These are phyloP conservation scores for Allomyces arbusculus DNA, from an alignment of 192 early-diverging fungal genomes.

Conservation along the genomic window DNA sequence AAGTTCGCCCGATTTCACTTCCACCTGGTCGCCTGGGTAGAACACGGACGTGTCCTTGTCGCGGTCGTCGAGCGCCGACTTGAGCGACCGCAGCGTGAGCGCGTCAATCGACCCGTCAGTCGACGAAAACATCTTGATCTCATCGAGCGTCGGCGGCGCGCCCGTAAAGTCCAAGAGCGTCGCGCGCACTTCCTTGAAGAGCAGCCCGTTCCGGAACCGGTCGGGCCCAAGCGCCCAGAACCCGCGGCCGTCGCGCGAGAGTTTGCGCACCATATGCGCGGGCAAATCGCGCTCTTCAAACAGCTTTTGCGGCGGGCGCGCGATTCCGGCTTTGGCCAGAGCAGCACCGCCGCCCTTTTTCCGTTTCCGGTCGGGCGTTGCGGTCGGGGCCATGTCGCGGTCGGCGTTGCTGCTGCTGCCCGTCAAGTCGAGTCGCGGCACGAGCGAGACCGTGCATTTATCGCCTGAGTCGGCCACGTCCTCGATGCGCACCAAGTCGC, in stretches of 20 bases:
- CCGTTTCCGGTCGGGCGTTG: not conserved
- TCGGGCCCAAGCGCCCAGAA: slow-evolving; percentile 36
- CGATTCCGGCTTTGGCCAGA: slow-evolving; percentile 14
- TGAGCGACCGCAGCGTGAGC: slow-evolving; percentile 10
- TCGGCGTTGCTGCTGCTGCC: not conserved
- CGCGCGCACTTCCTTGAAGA: slow-evolving; percentile 53
- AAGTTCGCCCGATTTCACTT: slow-evolving; percentile 67
- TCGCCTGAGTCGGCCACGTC: slow-evolving; percentile 47
- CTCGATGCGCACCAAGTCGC: slow-evolving; percentile 68
- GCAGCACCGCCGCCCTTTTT: slow-evolving; percentile 3
- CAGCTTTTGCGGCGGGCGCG: slow-evolving; percentile 50
- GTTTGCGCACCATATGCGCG: not conserved
- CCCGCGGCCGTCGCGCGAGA: slow-evolving; percentile 4
- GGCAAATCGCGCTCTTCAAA: slow-evolving; percentile 39
- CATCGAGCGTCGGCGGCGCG: slow-evolving; percentile 46
- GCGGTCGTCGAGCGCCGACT: slow-evolving; percentile 11
- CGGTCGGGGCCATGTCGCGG: not conserved
- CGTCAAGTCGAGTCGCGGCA: slow-evolving; percentile 52
- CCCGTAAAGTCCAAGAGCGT: slow-evolving; percentile 8
- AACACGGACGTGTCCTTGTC: slow-evolving; percentile 9
- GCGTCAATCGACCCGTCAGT: slow-evolving; percentile 19
- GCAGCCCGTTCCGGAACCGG: slow-evolving; percentile 51
- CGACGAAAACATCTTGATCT: slow-evolving; percentile 55
- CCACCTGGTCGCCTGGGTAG: slow-evolving; percentile 64
- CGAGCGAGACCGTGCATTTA: slow-evolving; percentile 37